phyloP scores from a whole-genome alignment of 129 eudicot genomes.

The Artemisia tridentata region DNA sequence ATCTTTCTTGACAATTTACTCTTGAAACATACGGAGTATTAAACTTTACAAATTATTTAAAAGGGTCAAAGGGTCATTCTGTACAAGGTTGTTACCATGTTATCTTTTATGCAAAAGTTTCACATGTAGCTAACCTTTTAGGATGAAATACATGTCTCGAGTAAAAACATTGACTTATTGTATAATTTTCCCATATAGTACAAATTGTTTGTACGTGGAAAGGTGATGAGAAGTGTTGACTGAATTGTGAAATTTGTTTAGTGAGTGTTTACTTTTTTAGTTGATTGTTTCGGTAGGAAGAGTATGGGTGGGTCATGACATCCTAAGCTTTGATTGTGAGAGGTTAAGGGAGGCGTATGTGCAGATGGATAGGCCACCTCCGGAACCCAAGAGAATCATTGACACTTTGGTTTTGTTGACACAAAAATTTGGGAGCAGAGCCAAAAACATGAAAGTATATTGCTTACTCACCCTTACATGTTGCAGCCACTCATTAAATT shows the following conservation, averaged over 20 bases:
- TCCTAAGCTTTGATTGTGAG: slow-evolving; percentile 75
- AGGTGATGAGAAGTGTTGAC: neutral
- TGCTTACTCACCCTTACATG: neutral
- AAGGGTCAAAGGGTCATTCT: too few species aligned
- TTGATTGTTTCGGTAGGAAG: slow-evolving; percentile 53
- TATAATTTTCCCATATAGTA: too few species aligned
- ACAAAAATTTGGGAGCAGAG: slow-evolving; percentile 78
- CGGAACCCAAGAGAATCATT: slow-evolving; percentile 71
- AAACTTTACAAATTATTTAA: too few species aligned
- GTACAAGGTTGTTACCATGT: too few species aligned
- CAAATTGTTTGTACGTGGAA: neutral
- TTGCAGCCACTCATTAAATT: too few species aligned
- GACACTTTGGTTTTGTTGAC: slow-evolving; percentile 77
- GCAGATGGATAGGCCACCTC: slow-evolving; percentile 63
- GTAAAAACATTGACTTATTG: too few species aligned
- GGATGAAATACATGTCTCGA: too few species aligned
- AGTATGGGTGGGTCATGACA: slow-evolving; percentile 96
- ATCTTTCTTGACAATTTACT: too few species aligned
- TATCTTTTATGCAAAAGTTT: too few species aligned
- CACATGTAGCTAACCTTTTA: too few species aligned
- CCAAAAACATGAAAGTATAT: slow-evolving; percentile 89
- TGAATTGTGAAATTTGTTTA: neutral
- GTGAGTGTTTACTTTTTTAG: too few species aligned
- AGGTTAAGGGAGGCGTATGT: slow-evolving; percentile 83
- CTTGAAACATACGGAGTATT: too few species aligned